Conservation (phyloP, 1,284 basidiomycete species). For the Inonotus hispidus region DNA sequence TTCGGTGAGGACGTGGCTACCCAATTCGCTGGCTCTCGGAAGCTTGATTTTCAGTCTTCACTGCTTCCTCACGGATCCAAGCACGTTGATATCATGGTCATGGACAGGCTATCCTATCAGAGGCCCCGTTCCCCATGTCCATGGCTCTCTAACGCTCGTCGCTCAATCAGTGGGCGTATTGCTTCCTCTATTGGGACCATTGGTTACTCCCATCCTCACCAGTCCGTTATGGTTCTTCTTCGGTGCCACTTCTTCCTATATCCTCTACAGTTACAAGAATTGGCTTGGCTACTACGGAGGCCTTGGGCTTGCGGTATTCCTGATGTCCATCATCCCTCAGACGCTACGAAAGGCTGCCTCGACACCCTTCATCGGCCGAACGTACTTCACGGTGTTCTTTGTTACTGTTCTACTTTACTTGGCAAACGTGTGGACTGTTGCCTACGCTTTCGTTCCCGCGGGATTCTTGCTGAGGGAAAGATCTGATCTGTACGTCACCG, state of each 20-base stretch:
- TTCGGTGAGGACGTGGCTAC: constrained; percentile 49
- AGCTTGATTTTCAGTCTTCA: constrained; percentile 75
- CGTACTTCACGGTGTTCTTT: constrained; percentile 55
- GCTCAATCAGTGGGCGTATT: constrained; percentile 56
- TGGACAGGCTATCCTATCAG: constrained; percentile 84
- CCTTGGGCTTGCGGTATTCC: constrained; percentile 60
- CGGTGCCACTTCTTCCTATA: constrained; percentile 47
- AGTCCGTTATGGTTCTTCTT: constrained; percentile 49
- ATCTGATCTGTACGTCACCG: constrained; percentile 52
- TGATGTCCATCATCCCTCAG: constrained; percentile 58
- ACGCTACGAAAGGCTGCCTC: constrained; percentile 44
- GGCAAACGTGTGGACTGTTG: constrained; percentile 78
- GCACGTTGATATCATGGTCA: constrained; percentile 84
- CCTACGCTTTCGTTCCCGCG: constrained; percentile 91
- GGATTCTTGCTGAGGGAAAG: constrained; percentile 77
- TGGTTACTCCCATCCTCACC: constrained; percentile 28
- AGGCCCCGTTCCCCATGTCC: constrained; percentile 73
- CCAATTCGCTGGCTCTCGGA: constrained; percentile 61
- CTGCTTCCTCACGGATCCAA: constrained; percentile 73
- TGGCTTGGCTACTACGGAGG: constrained; percentile 79
- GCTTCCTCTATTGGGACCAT: constrained; percentile 35
- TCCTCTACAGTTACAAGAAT: constrained; percentile 57
- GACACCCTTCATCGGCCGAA: constrained; percentile 36
- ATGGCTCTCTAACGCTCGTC: constrained; percentile 67
- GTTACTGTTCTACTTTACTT: constrained; percentile 63